phyloP scores from a whole-genome alignment of 306 rosid species.

The Astragalus membranaceus region DNA sequence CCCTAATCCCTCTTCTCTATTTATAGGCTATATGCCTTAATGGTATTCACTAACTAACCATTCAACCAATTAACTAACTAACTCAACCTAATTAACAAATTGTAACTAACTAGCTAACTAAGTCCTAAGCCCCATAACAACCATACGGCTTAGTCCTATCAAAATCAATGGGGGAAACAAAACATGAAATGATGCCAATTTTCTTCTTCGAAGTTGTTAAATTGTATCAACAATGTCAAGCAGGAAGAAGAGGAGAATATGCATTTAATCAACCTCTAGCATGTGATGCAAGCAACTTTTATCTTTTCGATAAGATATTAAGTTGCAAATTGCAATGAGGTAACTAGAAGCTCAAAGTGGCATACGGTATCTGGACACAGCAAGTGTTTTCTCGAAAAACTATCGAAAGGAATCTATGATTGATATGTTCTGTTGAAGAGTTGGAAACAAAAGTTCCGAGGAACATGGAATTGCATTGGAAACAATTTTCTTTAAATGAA shows the following conservation, averaged over 20 bases:
- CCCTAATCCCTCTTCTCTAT: no score
- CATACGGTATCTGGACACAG: background rate
- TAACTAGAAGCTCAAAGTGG: slow-evolving; percentile 4
- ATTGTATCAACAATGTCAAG: background rate
- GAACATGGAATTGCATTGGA: background rate
- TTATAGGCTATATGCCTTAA: no score
- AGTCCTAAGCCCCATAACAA: no score
- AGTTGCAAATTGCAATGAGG: background rate
- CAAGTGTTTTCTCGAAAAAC: background rate
- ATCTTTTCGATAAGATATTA: background rate
- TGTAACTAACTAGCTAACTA: no score
- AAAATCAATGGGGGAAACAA: background rate
- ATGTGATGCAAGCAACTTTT: background rate
- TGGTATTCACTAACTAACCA: no score
- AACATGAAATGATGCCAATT: slow-evolving; percentile 12
- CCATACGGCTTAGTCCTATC: no score
- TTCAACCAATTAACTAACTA: no score
- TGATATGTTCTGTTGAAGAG: background rate
- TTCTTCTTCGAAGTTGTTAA: background rate
- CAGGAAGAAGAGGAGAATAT: background rate
- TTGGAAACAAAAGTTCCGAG: background rate
- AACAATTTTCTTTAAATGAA: background rate
- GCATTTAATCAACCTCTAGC: background rate
- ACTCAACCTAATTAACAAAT: no score
- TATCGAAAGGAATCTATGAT: background rate